Conservation (phyloP, 2,329 filamentous ascomycete genomes). For the Trichoderma cornu-damae region DNA sequence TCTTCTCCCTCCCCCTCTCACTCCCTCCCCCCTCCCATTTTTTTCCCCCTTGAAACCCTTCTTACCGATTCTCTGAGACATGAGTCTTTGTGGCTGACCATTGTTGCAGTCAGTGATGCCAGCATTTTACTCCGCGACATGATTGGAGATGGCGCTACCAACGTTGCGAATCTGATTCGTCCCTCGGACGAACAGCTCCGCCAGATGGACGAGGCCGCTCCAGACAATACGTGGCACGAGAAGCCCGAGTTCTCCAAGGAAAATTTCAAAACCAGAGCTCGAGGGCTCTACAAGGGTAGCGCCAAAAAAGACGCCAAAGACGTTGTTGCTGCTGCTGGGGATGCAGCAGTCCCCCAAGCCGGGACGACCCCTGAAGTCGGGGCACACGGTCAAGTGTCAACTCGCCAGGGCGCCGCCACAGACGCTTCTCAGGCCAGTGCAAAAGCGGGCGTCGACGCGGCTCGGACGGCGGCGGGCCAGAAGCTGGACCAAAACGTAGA, state of each 20-base stretch:
- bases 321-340: constrained; percentile 51
- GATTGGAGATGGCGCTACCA: constrained; percentile 80
- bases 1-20: no score
- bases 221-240: constrained; percentile 93
- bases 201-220: constrained; percentile 76
- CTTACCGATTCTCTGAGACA: no score
- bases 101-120: constrained; percentile 62
- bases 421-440: constrained; percentile 31
- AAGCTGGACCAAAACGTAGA: constrained; percentile 59
- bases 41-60: background rate
- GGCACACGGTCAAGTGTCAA: background rate
- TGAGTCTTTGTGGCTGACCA: constrained; percentile 26
- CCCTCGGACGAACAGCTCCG: constrained; percentile 71
- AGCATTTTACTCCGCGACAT: constrained; percentile 80
- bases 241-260: constrained; percentile 69
- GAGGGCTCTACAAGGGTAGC: constrained; percentile 54
- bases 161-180: constrained; percentile 67
- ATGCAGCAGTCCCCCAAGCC: background rate
- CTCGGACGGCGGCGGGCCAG: constrained; percentile 46
- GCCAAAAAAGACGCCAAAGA: constrained; percentile 56
- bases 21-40: no score
- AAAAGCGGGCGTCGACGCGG: constrained; percentile 31
- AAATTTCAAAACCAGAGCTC: constrained; percentile 62
- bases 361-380: background rate
- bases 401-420: background rate